Evolutionary conservation across 1,284 basidiomycete species (phyloP), one percentile per base, ranked within the genome.

Genomic region (Melampsora larici-populina): DNA sequence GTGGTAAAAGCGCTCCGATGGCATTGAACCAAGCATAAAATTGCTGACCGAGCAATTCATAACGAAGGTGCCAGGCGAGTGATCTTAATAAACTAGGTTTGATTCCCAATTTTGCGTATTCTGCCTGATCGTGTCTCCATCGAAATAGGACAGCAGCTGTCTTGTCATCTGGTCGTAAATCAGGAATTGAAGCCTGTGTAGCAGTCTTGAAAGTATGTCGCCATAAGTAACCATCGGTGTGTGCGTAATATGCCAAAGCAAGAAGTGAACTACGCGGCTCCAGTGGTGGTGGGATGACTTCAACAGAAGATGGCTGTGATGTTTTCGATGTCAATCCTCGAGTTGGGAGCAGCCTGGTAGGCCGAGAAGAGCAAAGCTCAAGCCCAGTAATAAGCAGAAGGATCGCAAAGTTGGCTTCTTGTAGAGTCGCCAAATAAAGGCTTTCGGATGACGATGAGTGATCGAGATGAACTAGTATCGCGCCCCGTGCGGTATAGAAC

Each of bases 1-100:
- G 85, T 1, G 87, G 86, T 9, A 86, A 81, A 66, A 86, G 85
- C 70, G 84, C 82, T n/a, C 86, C 81, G 4, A 83, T 80, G 62
- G 86, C 86, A 70, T 85, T 85, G 40, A 85, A 51, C 46, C 84
- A 79, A 0, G 86, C 83, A 83, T 85, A 87, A 33, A 84, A 60
- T 82, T 86, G 81, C 36, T 84, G 83, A 21, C 80, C 79, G 15
- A 81, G 76, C 43, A 82, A 43, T 49, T 48, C 31, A 58, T 74
- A 21, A n/a, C 71, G 46, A 64, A 74, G 66, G 24, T 74, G 71
- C 71, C 71, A 74, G 29, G 29, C 24, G 46, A 74, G 43, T 46
- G 71, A 62, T 55, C 71, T 62, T 36, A 74, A 66, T 18, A 74
- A 51, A 31, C 71, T 74, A 33, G 71, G 71, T 33, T 74, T 48